Evolutionary conservation across 192 early-diverging fungal species (phyloP), one percentile per base, ranked within the genome.

Genomic region (Dissophora globulifera): DNA sequence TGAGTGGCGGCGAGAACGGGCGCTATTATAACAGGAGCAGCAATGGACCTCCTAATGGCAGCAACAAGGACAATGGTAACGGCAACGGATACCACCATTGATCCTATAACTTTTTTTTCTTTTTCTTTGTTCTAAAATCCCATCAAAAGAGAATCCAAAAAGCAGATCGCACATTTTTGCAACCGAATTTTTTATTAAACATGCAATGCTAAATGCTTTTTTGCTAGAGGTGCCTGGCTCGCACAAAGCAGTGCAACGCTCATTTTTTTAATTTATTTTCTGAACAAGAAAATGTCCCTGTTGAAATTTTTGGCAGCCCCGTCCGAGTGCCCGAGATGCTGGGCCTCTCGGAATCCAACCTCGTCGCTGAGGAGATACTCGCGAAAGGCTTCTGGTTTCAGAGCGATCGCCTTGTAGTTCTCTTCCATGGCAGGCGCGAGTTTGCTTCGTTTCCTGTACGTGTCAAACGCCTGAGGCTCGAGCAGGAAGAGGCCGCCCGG

Each of bases 401-500:
- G 79, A n/a, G 72, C 50, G 12, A 85, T 82, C 3, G 40, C 60
- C 19, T 79, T 30, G 46, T 79, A 85, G 10, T 32, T 66, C 23
- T 53, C 49, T 10, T 63, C 27, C 57, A 83, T 79, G 17, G 54
- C 83, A 47, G 69, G 55, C 19, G 71, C 71, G 22, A 71, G 41
- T 38, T 82, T 80, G 33, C 75, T 78, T 33, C 87, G 69, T 63
- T 83, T 87, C 12, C 47, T 40, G 56, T 91, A 92, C 1, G 82
- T 80, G 3, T 78, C 60, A 30, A 58, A 91, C 1, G 76, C 67
- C 58, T 95, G 93, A 5, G 88, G 85, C 74, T 95, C 93, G 25
- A 95, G 45, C 23, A 95, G 54, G 47, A 95, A 84, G 9, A 67
- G 40, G 2, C 93, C 93, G 1, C 87, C 89, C 1, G 72, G 79